Percentiles rank a stretch among this genome's conserved stretches.
Conservation (phyloP, 2,329 filamentous ascomycete genomes). For the Talaromyces sp. region DNA sequence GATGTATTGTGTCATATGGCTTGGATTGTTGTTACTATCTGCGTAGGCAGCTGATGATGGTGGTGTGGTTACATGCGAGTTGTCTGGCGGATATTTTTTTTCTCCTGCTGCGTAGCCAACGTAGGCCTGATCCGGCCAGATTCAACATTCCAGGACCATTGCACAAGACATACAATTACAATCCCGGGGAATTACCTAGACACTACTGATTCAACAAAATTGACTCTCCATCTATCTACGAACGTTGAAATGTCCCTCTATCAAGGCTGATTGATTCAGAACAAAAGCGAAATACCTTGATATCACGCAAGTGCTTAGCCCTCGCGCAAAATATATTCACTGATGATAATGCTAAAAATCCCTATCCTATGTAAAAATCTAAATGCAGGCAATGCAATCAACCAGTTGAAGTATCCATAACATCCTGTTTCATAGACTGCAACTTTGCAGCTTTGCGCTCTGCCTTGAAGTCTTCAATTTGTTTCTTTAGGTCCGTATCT, state of each 20-base stretch:
- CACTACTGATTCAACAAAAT: too few relatives aligned
- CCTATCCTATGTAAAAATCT: neutral
- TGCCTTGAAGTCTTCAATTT: constrained; percentile 59
- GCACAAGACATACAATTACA: too few relatives aligned
- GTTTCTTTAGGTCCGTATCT: constrained; percentile 55
- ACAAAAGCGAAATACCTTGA: neutral
- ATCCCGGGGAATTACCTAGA: too few relatives aligned
- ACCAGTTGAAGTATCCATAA: constrained; percentile 38
- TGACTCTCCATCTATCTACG: too few relatives aligned
- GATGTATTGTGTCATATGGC: neutral
- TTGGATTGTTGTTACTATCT: neutral
- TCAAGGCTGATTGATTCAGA: too few relatives aligned
- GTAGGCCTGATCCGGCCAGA: too few relatives aligned
- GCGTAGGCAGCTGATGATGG: neutral
- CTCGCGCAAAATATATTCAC: neutral
- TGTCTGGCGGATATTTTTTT: too few relatives aligned
- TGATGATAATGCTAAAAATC: neutral
- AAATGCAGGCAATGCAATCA: constrained; percentile 19
- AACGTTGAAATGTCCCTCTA: too few relatives aligned
- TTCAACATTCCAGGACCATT: too few relatives aligned
- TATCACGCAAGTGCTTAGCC: neutral
- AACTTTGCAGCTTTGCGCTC: constrained; percentile 49
- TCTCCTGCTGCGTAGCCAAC: too few relatives aligned
- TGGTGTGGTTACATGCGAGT: neutral
- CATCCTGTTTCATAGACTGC: constrained; percentile 20